phyloP scores from a whole-genome alignment of 768 basidiomycete species.

The Lanmaoa pseudosensibilis region DNA sequence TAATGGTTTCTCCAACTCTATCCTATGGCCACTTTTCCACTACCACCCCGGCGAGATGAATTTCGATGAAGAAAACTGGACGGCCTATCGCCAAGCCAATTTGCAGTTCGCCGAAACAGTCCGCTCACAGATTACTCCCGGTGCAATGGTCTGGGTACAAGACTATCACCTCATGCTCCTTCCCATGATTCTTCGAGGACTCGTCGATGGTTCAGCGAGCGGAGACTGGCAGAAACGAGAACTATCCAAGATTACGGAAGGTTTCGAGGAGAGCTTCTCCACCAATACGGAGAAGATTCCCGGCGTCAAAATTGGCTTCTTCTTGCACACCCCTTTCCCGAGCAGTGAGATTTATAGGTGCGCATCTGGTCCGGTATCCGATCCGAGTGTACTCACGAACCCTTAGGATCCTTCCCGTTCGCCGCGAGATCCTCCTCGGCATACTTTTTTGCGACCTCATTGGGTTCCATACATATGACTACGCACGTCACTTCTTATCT shows the following conservation, averaged over 20 bases:
- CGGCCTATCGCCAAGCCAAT: conserved; percentile 96
- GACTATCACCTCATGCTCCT: conserved; percentile 98
- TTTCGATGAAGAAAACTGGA: conserved; percentile 98
- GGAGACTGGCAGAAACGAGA: conserved; percentile 61
- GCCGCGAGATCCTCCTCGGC: conserved; percentile 95
- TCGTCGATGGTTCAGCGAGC: conserved; percentile 70
- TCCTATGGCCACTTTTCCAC: conserved; percentile 99
- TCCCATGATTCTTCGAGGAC: conserved; percentile 88
- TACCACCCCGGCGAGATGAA: conserved; percentile 99
- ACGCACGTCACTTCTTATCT: conserved; percentile 98
- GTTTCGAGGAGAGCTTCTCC: conserved; percentile 52
- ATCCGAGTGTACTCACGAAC: conserved; percentile 4
- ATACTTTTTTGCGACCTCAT: conserved; percentile 95
- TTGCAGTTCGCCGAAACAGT: conserved; percentile 92
- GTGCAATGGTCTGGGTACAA: conserved; percentile 99
- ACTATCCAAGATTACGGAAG: conserved; percentile 70
- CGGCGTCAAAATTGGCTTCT: conserved; percentile 95
- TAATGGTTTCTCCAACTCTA: conserved; percentile 99
- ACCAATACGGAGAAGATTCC: conserved; percentile 42
- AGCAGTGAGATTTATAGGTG: conserved; percentile 96
- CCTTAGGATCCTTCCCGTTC: conserved; percentile 88
- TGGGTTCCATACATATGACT: conserved; percentile 99
- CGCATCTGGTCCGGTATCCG: conserved; percentile 30
- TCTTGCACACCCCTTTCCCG: conserved; percentile 98
- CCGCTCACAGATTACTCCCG: conserved; percentile 71